Base-by-base conservation (phyloP, 2,329 filamentous ascomycete genomes). In the Pezicula rhizophila region DNA sequence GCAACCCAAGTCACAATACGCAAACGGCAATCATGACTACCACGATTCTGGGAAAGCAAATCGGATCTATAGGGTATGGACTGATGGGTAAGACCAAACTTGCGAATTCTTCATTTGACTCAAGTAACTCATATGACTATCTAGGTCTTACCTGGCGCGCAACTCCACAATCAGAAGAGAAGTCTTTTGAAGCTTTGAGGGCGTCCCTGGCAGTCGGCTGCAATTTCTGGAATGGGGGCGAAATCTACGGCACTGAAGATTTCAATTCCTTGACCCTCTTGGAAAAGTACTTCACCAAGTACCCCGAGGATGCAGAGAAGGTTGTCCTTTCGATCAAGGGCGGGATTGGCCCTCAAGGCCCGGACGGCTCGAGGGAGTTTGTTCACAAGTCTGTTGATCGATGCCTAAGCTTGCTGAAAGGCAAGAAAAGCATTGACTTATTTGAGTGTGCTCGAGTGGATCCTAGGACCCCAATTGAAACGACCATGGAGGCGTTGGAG, bases 321-420 rank as follows among this genome's bases (percentile, higher is more conserved):
- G 70, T 85, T n/a, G 70, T 81, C 10, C 65, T 86, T 43, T 75
- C 73, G 57, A 73, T 85, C 60, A 87, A 87, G 66, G 82, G 82
- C 25, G 77, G 72, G 7, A 34, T 70, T 28, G 61, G 73, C 43
- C 47, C 64, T 2, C 54, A 61, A 5, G 47, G 46, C 1, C 70
- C 75, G 0, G 75, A 83, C 57, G 74, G 77, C 17, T 77, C 73
- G 4, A 73, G 76, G 6, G 73, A 75, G 38, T 71, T 70, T 39
- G 69, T 84, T 17, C 75, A 79, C 28, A 70, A 70, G 34, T 82
- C 76, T 5, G 68, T 87, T 38, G 78, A 85, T 48, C 76, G 79
- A 48, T 75, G 76, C 56, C 62, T 84, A 33, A 64, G 61, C 20
- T 45, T 74, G n/a, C 61, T 79, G 10, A 63, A 62, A 23, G 72